Evolutionary conservation across 345 rosid genomes (phyloP), one percentile per base, ranked within the genome.

Genomic region (Camelina hispida): DNA sequence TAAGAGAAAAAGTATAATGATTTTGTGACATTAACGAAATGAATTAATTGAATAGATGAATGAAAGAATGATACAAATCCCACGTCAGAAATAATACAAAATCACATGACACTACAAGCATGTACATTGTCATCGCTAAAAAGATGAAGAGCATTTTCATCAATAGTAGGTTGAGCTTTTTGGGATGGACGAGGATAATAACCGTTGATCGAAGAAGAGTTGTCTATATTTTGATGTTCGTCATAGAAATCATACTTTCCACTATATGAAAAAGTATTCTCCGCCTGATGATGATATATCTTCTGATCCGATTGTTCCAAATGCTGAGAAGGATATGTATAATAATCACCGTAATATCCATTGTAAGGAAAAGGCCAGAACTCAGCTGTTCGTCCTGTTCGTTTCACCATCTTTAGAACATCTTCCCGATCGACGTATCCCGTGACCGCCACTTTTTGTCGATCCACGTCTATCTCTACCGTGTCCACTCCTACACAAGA

Each of bases 41-140:
- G 22, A 53, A 23, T 23, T 6, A 74, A 66, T 34, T 34, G 50
- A 74, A 66, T 48, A 66, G 58, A 74, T 13, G 55, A 68, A 75
- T 51, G 4, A 58, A 75, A 18, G 37, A 38, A 30, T 35, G 8
- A 11, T 15, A 40, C 14, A 62, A 62, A 85, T 0, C 2, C n/a
- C 3, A 35, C n/a, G 44, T 35, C 1, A 50, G 50, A 5, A 78
- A 60, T 90, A 73, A 66, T 53, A 69, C 6, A 48, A 43, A 47
- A 61, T 78, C 69, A 78, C 77, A 78, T 78, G 57, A 78, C 1
- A 32, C 3, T 17, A 65, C 81, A 90, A 7, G 97, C 91, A 67
- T 91, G 87, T 30, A 83, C 98, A 47, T 91, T 93, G 66, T 93
- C 98, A 56, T 93, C 97, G 16, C 93, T 91, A 75, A 93, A 93